phyloP scores from a whole-genome alignment of 2,329 filamentous ascomycete species.

The Xylaria sp. region DNA sequence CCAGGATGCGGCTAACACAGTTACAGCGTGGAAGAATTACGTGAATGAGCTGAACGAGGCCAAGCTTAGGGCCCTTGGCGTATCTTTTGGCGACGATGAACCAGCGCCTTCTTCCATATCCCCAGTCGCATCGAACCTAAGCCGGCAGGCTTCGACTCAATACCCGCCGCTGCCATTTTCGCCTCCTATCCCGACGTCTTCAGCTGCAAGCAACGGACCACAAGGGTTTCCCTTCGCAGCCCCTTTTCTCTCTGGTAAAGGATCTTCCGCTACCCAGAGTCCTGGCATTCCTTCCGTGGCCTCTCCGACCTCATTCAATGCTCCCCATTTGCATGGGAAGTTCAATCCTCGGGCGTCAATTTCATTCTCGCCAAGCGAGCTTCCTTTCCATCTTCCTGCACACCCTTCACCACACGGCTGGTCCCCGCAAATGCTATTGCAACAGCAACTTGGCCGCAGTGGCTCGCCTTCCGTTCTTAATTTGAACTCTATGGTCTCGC shows the following conservation, averaged over 20 bases:
- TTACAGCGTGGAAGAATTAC: slow-evolving; percentile 70
- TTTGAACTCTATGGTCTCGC: slow-evolving; percentile 61
- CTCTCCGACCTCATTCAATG: slow-evolving; percentile 73
- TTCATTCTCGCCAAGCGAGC: slow-evolving; percentile 63
- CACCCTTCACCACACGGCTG: slow-evolving; percentile 64
- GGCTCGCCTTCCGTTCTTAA: slow-evolving; percentile 67
- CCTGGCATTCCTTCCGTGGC: slow-evolving; percentile 66
- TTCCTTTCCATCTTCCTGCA: slow-evolving; percentile 68
- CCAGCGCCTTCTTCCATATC: slow-evolving; percentile 66
- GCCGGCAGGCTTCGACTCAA: slow-evolving; percentile 71
- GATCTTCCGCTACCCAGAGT: slow-evolving; percentile 63
- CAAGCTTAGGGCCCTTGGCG: slow-evolving; percentile 88
- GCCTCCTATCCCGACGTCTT: slow-evolving; percentile 78
- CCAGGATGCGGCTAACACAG: slow-evolving; percentile 14
- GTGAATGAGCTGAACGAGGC: slow-evolving; percentile 84
- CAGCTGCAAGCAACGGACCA: slow-evolving; percentile 68
- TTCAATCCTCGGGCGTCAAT: slow-evolving; percentile 74
- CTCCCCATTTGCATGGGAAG: slow-evolving; percentile 55
- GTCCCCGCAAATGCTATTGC: slow-evolving; percentile 58
- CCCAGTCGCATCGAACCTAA: slow-evolving; percentile 63
- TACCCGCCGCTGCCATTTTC: slow-evolving; percentile 80
- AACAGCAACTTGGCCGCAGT: slow-evolving; percentile 55
- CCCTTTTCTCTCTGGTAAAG: slow-evolving; percentile 62
- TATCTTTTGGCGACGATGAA: slow-evolving; percentile 77
- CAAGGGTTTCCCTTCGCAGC: slow-evolving; percentile 60